A percentile compares a stretch with the other conserved stretches of the same genome.
Conservation (phyloP, 768 basidiomycete species). For the Mycena maculata region DNA sequence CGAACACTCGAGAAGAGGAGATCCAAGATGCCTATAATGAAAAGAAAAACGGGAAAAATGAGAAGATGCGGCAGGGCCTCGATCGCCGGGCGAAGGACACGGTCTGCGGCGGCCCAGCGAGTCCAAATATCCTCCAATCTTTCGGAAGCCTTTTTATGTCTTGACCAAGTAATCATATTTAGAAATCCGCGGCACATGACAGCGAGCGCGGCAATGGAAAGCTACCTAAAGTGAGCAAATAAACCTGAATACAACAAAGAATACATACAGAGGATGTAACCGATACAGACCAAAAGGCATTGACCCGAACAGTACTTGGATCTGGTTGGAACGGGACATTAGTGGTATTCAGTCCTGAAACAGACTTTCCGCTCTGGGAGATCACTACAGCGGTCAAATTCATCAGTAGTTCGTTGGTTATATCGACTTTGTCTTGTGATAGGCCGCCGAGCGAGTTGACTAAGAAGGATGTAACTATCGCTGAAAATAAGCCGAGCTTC, state of each 20-base stretch:
- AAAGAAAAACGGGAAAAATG: background rate
- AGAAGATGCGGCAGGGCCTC: background rate
- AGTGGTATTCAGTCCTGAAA: background rate
- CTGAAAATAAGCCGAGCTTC: constrained; percentile 13
- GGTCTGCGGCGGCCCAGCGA: constrained; percentile 5
- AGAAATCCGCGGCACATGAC: constrained; percentile 1
- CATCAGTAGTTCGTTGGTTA: constrained; percentile 2
- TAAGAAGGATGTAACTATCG: constrained; percentile 7
- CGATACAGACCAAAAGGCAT: constrained; percentile 5
- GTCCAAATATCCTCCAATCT: constrained; percentile 9
- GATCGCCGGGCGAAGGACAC: constrained; percentile 5
- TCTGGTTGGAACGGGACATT: background rate
- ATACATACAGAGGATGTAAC: constrained; percentile 1
- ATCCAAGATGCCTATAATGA: constrained; percentile 8
- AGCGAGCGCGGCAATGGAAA: constrained; percentile 11
- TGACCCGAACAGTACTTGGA: constrained; percentile 1
- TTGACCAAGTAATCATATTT: constrained; percentile 4
- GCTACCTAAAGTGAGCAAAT: background rate
- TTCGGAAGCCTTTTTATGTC: background rate
- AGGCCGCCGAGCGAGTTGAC: background rate
- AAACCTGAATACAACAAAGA: background rate
- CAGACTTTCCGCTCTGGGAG: background rate
- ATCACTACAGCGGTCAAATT: constrained; percentile 2
- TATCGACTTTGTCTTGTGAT: background rate
- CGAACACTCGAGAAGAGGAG: constrained; percentile 7